phyloP scores from a whole-genome alignment of 495 filamentous ascomycete genomes.

The Hyaloscypha variabilis region DNA sequence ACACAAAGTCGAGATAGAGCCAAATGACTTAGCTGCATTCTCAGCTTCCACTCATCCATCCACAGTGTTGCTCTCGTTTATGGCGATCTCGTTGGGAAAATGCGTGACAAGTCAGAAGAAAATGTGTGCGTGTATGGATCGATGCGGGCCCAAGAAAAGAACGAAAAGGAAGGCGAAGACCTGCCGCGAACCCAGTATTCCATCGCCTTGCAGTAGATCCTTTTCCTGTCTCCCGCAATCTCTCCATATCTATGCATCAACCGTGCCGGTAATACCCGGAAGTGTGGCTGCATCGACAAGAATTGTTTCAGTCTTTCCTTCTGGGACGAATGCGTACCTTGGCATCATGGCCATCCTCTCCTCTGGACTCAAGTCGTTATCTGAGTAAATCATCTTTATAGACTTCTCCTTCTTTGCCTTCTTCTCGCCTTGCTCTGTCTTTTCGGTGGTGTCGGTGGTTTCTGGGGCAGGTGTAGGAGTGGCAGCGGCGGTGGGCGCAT shows the following conservation, averaged over 20 bases:
- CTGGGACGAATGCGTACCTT: constrained; percentile 72
- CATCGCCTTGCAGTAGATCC: not conserved
- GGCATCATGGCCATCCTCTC: constrained; percentile 82
- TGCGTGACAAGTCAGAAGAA: not conserved
- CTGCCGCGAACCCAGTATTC: constrained; percentile 13
- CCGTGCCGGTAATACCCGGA: constrained; percentile 23
- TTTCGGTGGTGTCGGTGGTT: constrained; percentile 31
- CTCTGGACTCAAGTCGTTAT: constrained; percentile 79
- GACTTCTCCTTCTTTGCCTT: constrained; percentile 73
- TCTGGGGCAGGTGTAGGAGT: constrained; percentile 28
- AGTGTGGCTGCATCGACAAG: constrained; percentile 30
- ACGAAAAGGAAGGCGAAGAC: constrained; percentile 20
- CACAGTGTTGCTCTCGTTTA: constrained; percentile 2
- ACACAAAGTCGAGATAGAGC: constrained; percentile 19
- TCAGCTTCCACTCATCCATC: constrained; percentile 13
- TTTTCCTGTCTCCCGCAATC: not conserved
- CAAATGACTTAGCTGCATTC: constrained; percentile 28
- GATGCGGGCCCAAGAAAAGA: constrained; percentile 19
- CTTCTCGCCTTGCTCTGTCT: constrained; percentile 51
- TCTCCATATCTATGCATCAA: constrained; percentile 20
- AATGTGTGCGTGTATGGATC: not conserved
- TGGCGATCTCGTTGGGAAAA: not conserved
- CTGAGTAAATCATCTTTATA: constrained; percentile 79
- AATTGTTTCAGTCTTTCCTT: constrained; percentile 37
- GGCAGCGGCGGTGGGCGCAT: constrained; percentile 31